Conservation (phyloP, 1,284 basidiomycete genomes). For the Rhodotorula sp. region DNA sequence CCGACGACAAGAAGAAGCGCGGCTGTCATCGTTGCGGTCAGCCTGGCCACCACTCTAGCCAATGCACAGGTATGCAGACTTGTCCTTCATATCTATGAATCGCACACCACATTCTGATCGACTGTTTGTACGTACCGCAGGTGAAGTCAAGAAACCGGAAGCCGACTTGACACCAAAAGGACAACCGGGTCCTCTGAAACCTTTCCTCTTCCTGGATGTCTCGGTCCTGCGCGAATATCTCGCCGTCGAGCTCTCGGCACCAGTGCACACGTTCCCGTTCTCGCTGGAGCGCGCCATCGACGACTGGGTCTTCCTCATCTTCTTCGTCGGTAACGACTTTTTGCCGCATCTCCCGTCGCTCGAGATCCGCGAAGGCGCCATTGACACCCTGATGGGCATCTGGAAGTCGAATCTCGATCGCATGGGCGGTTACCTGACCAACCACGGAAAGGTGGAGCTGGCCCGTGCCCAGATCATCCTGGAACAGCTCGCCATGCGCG, state of each 20-base stretch:
- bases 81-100: no score
- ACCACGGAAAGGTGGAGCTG: slow-evolving; percentile 86
- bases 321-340: slow-evolving; percentile 99
- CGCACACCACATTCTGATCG: background rate
- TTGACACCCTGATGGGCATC: slow-evolving; percentile 91
- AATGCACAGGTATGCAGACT: slow-evolving; percentile 67
- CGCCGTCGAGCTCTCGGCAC: slow-evolving; percentile 85
- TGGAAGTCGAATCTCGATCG: slow-evolving; percentile 89
- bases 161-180: slow-evolving; percentile 54
- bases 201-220: slow-evolving; percentile 99
- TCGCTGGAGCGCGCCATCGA: slow-evolving; percentile 95
- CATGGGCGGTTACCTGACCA: slow-evolving; percentile 96
- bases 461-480: slow-evolving; percentile 87
- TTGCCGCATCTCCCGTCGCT: slow-evolving; percentile 94
- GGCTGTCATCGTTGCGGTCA: slow-evolving; percentile 90
- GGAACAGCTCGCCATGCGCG: slow-evolving; percentile 83
- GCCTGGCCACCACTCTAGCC: slow-evolving; percentile 88
- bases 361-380: slow-evolving; percentile 98
- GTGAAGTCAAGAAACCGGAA: slow-evolving; percentile 47
- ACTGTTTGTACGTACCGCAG: slow-evolving; percentile 1
- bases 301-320: slow-evolving; percentile 99
- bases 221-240: slow-evolving; percentile 93
- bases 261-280: slow-evolving; percentile 78
- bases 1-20: slow-evolving; percentile 63
- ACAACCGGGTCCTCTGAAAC: slow-evolving; percentile 72